phyloP scores from a whole-genome alignment of 169 alveolate species.

The Plasmodium inui region DNA sequence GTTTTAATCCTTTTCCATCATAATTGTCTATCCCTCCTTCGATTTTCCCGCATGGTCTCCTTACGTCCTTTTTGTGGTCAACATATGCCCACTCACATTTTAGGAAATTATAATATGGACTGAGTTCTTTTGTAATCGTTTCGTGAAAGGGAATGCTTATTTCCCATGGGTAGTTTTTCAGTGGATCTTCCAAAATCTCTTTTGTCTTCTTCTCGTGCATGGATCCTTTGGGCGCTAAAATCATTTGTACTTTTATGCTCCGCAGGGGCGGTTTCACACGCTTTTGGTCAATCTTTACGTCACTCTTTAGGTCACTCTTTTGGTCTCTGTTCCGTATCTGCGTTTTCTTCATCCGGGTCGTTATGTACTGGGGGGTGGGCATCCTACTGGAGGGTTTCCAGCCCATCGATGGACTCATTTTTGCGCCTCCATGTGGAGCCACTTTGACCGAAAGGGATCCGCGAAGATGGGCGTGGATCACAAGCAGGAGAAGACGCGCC shows the following conservation, averaged over 20 bases:
- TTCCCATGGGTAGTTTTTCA: constrained; percentile 80
- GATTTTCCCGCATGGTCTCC: constrained; percentile 83
- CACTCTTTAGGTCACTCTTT: too few relatives aligned
- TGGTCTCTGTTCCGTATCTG: background rate
- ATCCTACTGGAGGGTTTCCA: background rate
- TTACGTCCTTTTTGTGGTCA: constrained; percentile 81
- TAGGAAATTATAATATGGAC: constrained; percentile 77
- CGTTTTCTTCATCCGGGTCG: background rate
- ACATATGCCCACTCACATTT: constrained; percentile 86
- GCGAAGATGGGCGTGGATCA: background rate
- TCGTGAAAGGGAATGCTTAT: constrained; percentile 79
- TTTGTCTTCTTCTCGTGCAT: constrained; percentile 66
- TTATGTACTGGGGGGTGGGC: background rate
- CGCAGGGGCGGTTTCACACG: background rate
- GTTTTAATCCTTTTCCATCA: constrained; percentile 83
- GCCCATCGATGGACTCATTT: background rate
- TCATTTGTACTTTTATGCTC: constrained; percentile 13
- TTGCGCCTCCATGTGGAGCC: background rate
- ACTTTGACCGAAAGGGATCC: background rate
- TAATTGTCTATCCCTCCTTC: constrained; percentile 86
- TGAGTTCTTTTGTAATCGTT: constrained; percentile 74
- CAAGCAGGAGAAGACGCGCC: background rate
- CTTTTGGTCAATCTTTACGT: background rate
- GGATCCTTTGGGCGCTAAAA: constrained; percentile 73
- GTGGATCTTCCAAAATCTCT: constrained; percentile 28